Evolutionary conservation across 257 asterid species (phyloP), one percentile per base, ranked within the genome.

Genomic region (Leptodermis oblonga): DNA sequence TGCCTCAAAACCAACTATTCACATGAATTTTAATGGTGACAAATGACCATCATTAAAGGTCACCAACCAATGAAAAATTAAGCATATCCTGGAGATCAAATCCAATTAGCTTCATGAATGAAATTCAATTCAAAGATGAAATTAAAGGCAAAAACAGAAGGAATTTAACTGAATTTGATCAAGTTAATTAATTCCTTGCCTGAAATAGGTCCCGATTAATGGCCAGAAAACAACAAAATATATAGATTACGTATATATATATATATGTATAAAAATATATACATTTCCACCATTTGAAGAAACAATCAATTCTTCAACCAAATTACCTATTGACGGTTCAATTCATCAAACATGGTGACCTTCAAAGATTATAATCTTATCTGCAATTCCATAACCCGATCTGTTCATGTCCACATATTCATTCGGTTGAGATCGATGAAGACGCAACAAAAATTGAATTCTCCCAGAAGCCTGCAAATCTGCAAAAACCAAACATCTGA

Each of bases 1-100:
- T n/a, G 26, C 18, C 13, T 73, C 60, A 34, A 67, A 62, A 5
- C 0, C 34, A 58, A 31, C 34, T 25, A 56, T 7, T 34, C 65
- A 36, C 46, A 37, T n/a, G n/a, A n/a, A 51, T 25, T 43, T 46
- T 60, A 64, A 46, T 46, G 23, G 53, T 61, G 69, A 49, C 55
- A 9, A 20, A 2, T 49, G n/a, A 18, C 23, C 6, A 49, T 49
- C 5, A 49, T 3, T 8, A 49, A 25, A 49, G 26, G 23, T 20
- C 43, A 13, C 13, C 34, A 52, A 9, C 33, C 1, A n/a, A 30
- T n/a, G 1, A 51, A 15, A 23, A 14, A 28, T 26, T 30, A 17
- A 9, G 51, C 64, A 51, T 3, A 7, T 2, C 14, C n/a, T n/a
- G n/a, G n/a, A n/a, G n/a, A 10, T 52, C 0, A 6, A 43, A 52